Base-by-base conservation (phyloP, 2,329 filamentous ascomycete species). In the Achaetomium macrosporum region DNA sequence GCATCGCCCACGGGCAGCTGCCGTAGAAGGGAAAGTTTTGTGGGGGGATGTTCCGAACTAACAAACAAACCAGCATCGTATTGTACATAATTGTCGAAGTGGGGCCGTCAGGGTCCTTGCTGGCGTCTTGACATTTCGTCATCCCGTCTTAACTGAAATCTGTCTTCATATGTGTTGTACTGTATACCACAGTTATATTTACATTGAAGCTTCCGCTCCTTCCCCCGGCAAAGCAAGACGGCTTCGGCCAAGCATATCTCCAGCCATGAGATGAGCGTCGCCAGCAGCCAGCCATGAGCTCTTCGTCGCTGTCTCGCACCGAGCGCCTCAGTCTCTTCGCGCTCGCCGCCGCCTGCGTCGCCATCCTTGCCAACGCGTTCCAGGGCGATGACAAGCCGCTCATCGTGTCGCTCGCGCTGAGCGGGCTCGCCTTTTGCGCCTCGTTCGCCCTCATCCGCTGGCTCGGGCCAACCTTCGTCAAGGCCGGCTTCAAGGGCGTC, bases 381-480 rank as follows among this genome's bases (percentile, higher is more conserved):
- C 81, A 84, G 55, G 88, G 83, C 60, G 87, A 96, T 70, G 91
- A 90, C 60, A 90, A 93, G 62, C 92, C 93, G 36, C 79, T 99
- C 63, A 78, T 95, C 61, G 92, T 90, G 10, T 96, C 90, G 1
- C 75, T 96, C 52, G 89, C 91, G 15, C 86, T 97, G 63, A 93
- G 89, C 64, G 82, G 86, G 19, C 76, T 96, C 60, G 90, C 88
- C 35, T 99, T 96, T 68, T 77, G 85, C 4, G 82, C 86, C 44
- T 84, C 84, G 56, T 97, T 88, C 69, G 83, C 88, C 64, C 82
- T 96, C 73, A 92, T 97, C 69, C 79, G 87, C 74, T 97, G 92
- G 92, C 85, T 96, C 6, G 92, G 92, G 1, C 84, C 88, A 51
- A 85, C 87, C 1, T 97, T 99, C 68, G 85, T 96, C 67, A 84